Conservation (phyloP, 1,284 basidiomycete species). For the Wolfiporia cocos region DNA sequence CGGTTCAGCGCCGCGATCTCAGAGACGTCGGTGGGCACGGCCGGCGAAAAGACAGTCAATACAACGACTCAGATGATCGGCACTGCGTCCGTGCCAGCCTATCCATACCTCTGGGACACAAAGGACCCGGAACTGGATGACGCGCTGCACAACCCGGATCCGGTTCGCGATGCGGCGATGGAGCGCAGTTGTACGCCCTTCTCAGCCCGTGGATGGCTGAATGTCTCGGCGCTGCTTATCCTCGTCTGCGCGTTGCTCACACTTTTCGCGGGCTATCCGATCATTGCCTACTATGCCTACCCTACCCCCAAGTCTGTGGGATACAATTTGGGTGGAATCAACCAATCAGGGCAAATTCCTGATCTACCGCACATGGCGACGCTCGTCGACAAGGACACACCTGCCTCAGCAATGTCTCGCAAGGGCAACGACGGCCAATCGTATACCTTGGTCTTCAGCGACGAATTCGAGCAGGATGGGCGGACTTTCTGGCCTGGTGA, state of each 20-base stretch:
- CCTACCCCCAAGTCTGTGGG: conserved; percentile 30
- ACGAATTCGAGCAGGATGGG: conserved; percentile 85
- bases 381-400: conserved; percentile 70
- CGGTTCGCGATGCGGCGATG: conserved; percentile 49
- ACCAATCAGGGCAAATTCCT: conserved; percentile 68
- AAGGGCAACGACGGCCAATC: conserved; percentile 62
- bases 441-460: conserved; percentile 86
- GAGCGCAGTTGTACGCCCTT: conserved; percentile 57
- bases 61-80: conserved; percentile 43
- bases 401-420: conserved; percentile 37
- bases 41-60: conserved; percentile 34
- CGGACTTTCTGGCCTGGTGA: conserved; percentile 76
- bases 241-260: conserved; percentile 56
- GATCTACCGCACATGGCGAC: conserved; percentile 47
- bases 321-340: conserved; percentile 73
- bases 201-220: conserved; percentile 71
- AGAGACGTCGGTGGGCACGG: conserved; percentile 43
- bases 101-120: conserved; percentile 60
- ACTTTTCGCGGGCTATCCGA: conserved; percentile 78
- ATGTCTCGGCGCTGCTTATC: conserved; percentile 52
- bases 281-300: conserved; percentile 48
- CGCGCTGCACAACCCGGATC: conserved; percentile 70
- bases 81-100: conserved; percentile 28
- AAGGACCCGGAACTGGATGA: conserved; percentile 76
- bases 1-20: conserved; percentile 60